Evolutionary conservation across 805 yeast species (phyloP), one percentile per base, ranked within the genome.

Genomic region (Zygotorulaspora danielsina): DNA sequence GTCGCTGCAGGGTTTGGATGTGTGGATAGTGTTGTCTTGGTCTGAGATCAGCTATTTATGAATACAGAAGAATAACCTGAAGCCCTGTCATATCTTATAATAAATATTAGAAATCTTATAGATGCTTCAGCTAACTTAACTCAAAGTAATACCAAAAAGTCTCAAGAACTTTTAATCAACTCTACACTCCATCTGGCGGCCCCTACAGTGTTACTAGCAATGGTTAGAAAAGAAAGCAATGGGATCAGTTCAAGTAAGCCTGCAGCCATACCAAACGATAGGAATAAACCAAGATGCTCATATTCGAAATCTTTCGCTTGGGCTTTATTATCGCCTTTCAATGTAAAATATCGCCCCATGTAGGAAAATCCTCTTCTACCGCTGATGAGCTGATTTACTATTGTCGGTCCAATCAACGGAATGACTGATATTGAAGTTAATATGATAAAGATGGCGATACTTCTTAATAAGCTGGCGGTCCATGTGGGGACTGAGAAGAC

Each of bases 1-100:
- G 97, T 93, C 22, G 97, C 97, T 16, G 98, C 98, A 11, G 99
- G 99, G 1, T 90, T 85, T 64, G 99, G 97, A 5, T 88, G 97
- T 63, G 85, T 93, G 28, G 98, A 93, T 63, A 84, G 88, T 55
- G 71, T 88, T 25, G 76, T 79, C 44, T 65, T 27, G 15, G 17
- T 27, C 15, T 27, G 31, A 27, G 6, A 10, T 3, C 31, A 12
- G 31, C 18, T 27, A 5, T 24, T 13, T 5, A 21, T 53, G 47
- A 36, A 30, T 21, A 17, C 8, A 24, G 27, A n/a, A 24, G 27
- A 7, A 24, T 5, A 13, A 24, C 27, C n/a, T n/a, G n/a, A n/a
- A n/a, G n/a, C n/a, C n/a, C n/a, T n/a, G n/a, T n/a, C n/a, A n/a
- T n/a, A n/a, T n/a, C n/a, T n/a, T n/a, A 24, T 24, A 25, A 15